phyloP scores from a whole-genome alignment of 441 rosid species.

The Bocquillonia castaneifolia region DNA sequence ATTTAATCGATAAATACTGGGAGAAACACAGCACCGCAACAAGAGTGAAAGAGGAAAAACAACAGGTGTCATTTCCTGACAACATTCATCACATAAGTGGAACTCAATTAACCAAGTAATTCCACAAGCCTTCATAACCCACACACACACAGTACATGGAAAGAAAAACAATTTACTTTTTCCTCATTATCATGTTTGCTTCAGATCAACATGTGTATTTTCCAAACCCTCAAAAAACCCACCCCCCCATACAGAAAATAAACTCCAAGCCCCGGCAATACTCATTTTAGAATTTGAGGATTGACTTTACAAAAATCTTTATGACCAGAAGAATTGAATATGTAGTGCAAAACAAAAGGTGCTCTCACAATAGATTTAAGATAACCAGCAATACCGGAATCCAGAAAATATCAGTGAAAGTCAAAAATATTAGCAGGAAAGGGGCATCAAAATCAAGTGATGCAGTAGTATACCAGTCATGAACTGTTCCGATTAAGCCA shows the following conservation, averaged over 20 bases:
- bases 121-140: conserved; percentile 5
- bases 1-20: background rate
- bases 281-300: background rate
- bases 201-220: background rate
- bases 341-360: background rate
- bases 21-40: background rate
- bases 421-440: background rate
- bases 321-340: background rate
- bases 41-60: background rate
- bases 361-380: background rate
- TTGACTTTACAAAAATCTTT: background rate
- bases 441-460: background rate
- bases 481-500: conserved; percentile 88
- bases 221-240: background rate
- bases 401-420: background rate
- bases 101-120: background rate
- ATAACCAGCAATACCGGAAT: background rate
- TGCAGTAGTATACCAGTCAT: conserved; percentile 62
- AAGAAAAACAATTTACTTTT: background rate
- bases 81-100: background rate
- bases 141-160: background rate
- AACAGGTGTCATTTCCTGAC: background rate
- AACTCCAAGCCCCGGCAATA: background rate
- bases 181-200: background rate
- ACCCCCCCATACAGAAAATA: background rate